A percentile compares a stretch with the other conserved stretches of the same genome.
Conservation (phyloP, 73 alveolate species). For the Paramecium bursaria region DNA sequence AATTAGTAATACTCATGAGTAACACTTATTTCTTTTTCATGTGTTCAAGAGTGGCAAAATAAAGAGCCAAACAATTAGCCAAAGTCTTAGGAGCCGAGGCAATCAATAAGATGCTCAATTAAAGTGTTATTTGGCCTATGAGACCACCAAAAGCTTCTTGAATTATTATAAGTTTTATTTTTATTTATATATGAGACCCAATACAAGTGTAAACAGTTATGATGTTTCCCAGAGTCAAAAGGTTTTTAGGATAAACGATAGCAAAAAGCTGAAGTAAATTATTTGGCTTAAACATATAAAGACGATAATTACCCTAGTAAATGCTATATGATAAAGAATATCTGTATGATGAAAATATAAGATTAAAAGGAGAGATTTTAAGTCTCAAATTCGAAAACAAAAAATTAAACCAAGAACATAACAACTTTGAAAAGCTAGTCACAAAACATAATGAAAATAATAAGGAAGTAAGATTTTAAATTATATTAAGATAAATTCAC, state of each 20-base stretch:
- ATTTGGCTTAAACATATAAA: not conserved
- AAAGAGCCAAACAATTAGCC: constrained; percentile 18
- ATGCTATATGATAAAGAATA: constrained; percentile 48
- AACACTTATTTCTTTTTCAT: constrained; percentile 46
- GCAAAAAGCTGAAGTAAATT: not conserved
- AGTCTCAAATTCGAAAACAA: constrained; percentile 6
- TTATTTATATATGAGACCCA: constrained; percentile 1
- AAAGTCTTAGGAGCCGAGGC: constrained; percentile 42
- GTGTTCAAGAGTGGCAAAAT: constrained; percentile 54
- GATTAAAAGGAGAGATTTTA: constrained; percentile 10
- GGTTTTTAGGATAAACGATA: constrained; percentile 25
- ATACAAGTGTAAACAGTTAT: not conserved
- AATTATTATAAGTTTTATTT: not conserved
- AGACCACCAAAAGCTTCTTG: constrained; percentile 27
- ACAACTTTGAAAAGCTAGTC: constrained; percentile 25
- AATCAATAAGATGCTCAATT: constrained; percentile 26
- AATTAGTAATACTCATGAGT: not conserved
- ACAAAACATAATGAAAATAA: constrained; percentile 26
- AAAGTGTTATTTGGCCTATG: constrained; percentile 56
- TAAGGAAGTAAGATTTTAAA: constrained; percentile 11
- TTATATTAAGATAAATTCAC: constrained; percentile 8
- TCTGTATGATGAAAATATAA: constrained; percentile 38
- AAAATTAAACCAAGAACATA: constrained; percentile 46
- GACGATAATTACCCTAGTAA: constrained; percentile 26
- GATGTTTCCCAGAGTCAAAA: too few relatives aligned